Evolutionary conservation across 2,329 filamentous ascomycete species (phyloP).

Genomic region (Aspergillus tubingensis): DNA sequence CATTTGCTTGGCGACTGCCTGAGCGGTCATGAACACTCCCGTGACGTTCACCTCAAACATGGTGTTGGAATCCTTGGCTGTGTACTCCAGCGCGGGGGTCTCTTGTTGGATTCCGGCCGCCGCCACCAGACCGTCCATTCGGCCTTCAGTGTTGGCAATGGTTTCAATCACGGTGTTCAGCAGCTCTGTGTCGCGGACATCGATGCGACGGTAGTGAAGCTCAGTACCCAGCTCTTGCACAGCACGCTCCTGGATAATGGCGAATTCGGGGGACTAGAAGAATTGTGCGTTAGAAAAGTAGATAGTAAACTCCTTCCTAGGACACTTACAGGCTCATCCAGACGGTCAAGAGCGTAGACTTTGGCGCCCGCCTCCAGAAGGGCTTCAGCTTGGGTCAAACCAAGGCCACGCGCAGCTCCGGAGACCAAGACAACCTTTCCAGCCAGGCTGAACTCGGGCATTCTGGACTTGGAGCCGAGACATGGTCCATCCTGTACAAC

Average conservation of each 20-base stretch:
- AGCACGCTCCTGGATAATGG: constrained; percentile 64
- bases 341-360: constrained; percentile 49
- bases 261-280: constrained; percentile 59
- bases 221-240: constrained; percentile 65
- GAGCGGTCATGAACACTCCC: constrained; percentile 64
- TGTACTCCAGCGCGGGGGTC: constrained; percentile 77
- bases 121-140: constrained; percentile 77
- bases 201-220: constrained; percentile 74
- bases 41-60: constrained; percentile 66
- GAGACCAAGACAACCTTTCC: constrained; percentile 72
- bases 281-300: background rate
- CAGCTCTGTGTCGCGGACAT: constrained; percentile 70
- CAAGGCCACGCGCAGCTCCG: constrained; percentile 70
- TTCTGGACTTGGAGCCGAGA: constrained; percentile 38
- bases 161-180: constrained; percentile 68
- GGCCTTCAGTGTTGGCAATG: constrained; percentile 70
- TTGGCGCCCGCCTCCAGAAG: constrained; percentile 73
- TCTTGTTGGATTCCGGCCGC: constrained; percentile 77
- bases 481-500: constrained; percentile 28
- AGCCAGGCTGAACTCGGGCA: constrained; percentile 75
- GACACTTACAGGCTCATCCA: constrained; percentile 39
- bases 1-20: constrained; percentile 66
- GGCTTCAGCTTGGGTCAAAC: constrained; percentile 72
- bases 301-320: background rate
- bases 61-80: constrained; percentile 60